phyloP scores from a whole-genome alignment of 1,284 basidiomycete species.

The Anthracocystis walkeri region DNA sequence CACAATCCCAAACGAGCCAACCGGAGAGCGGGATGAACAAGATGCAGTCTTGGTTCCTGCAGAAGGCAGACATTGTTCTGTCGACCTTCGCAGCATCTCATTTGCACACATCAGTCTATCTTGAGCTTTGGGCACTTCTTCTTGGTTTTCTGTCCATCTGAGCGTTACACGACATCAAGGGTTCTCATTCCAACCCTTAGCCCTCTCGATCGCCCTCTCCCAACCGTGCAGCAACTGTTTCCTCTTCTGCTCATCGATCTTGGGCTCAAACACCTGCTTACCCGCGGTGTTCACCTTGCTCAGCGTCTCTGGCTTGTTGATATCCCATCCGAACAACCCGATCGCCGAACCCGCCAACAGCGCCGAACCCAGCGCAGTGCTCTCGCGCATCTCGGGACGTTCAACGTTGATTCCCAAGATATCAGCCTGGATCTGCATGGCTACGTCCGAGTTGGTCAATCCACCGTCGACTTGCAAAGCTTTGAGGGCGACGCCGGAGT shows the following conservation, averaged over 20 bases:
- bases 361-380: slow-evolving; percentile 95
- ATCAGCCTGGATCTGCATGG: slow-evolving; percentile 92
- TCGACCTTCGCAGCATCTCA: too few relatives aligned
- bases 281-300: slow-evolving; percentile 88
- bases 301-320: slow-evolving; percentile 86
- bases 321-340: slow-evolving; percentile 92
- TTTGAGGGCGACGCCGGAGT: slow-evolving; percentile 79
- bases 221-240: slow-evolving; percentile 55
- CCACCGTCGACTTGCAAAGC: slow-evolving; percentile 88
- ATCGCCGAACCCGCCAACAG: slow-evolving; percentile 92
- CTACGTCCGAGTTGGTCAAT: slow-evolving; percentile 74
- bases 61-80: too few relatives aligned
- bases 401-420: slow-evolving; percentile 91
- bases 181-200: slow-evolving; percentile 62
- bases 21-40: too few relatives aligned
- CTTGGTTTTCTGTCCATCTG: neutral
- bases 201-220: slow-evolving; percentile 61
- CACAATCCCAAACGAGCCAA: too few relatives aligned
- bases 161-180: slow-evolving; percentile 15
- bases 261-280: slow-evolving; percentile 79
- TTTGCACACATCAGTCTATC: too few relatives aligned
- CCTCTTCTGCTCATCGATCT: slow-evolving; percentile 73
- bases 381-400: slow-evolving; percentile 96
- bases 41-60: too few relatives aligned
- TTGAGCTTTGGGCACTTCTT: neutral